Evolutionary conservation across 1,284 basidiomycete species (phyloP).

Genomic region (Cutaneotrichosporon mucoides): DNA sequence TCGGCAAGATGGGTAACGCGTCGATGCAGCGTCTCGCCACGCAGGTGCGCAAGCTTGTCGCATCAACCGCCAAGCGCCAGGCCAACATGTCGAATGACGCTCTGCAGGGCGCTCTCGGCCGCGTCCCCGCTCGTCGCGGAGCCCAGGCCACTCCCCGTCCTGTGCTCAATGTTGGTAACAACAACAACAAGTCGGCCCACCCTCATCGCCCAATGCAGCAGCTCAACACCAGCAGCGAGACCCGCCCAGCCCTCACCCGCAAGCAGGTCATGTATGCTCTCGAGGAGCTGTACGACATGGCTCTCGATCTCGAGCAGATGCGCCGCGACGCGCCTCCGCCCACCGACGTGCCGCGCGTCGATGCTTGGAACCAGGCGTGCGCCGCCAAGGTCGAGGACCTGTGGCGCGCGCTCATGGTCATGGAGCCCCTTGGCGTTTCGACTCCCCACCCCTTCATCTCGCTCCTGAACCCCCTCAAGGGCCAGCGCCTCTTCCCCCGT

Average conservation of each 20-base stretch:
- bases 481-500: conserved; percentile 86
- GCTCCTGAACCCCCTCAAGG: conserved; percentile 81
- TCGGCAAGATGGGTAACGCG: conserved; percentile 64
- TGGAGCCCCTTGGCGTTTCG: conserved; percentile 87
- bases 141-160: conserved; percentile 80
- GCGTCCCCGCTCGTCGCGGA: conserved; percentile 64
- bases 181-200: conserved; percentile 48
- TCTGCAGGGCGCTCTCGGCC: conserved; percentile 95
- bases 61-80: conserved; percentile 79
- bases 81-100: conserved; percentile 55
- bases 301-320: conserved; percentile 80
- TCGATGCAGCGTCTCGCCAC: conserved; percentile 94
- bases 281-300: conserved; percentile 80
- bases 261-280: conserved; percentile 74
- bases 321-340: conserved; percentile 67
- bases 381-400: conserved; percentile 63
- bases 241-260: conserved; percentile 66
- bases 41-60: conserved; percentile 95
- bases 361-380: conserved; percentile 60
- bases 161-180: conserved; percentile 68
- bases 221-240: conserved; percentile 36
- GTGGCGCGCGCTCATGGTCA: conserved; percentile 78
- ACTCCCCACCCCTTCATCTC: conserved; percentile 96
- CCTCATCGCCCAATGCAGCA: conserved; percentile 46
- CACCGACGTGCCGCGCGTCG: conserved; percentile 55